These are phyloP conservation scores for Monosporascus sp. DNA, from an alignment of 2,329 filamentous ascomycete genomes.

Conservation along the genomic window DNA sequence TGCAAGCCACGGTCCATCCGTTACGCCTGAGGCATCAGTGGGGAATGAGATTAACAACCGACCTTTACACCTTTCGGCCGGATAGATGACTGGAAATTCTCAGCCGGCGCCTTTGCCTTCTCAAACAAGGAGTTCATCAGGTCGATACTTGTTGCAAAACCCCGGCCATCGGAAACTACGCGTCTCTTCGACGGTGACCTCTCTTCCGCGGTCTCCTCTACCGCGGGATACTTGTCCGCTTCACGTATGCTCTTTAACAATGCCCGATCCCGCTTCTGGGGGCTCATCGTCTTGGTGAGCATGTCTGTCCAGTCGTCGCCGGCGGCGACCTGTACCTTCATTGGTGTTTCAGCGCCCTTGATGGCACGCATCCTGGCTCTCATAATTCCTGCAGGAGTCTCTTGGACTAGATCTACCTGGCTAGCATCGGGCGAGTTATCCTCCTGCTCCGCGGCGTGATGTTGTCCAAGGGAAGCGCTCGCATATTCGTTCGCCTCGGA, in stretches of 20 bases:
- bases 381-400: slow-evolving; percentile 57
- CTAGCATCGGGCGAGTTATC: slow-evolving; percentile 51
- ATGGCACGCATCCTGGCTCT: slow-evolving; percentile 59
- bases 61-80: slow-evolving; percentile 72
- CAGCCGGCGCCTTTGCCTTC: slow-evolving; percentile 55
- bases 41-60: slow-evolving; percentile 49
- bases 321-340: slow-evolving; percentile 55
- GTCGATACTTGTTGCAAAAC: slow-evolving; percentile 86
- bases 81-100: slow-evolving; percentile 46
- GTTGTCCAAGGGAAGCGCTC: slow-evolving; percentile 68
- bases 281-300: slow-evolving; percentile 88
- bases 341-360: slow-evolving; percentile 53
- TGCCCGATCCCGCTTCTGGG: slow-evolving; percentile 84
- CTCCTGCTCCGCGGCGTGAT: slow-evolving; percentile 70
- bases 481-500: slow-evolving; percentile 67
- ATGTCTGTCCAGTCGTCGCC: slow-evolving; percentile 92
- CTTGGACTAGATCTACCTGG: slow-evolving; percentile 36
- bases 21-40: slow-evolving; percentile 5
- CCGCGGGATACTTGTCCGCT: slow-evolving; percentile 49
- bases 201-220: slow-evolving; percentile 22
- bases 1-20: slow-evolving; percentile 4
- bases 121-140: slow-evolving; percentile 93
- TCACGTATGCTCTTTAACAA: slow-evolving; percentile 58
- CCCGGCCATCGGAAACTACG: slow-evolving; percentile 45
- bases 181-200: slow-evolving; percentile 28